Base-by-base conservation (phyloP, 1,284 basidiomycete species). In the Ustilago xerochloae region DNA sequence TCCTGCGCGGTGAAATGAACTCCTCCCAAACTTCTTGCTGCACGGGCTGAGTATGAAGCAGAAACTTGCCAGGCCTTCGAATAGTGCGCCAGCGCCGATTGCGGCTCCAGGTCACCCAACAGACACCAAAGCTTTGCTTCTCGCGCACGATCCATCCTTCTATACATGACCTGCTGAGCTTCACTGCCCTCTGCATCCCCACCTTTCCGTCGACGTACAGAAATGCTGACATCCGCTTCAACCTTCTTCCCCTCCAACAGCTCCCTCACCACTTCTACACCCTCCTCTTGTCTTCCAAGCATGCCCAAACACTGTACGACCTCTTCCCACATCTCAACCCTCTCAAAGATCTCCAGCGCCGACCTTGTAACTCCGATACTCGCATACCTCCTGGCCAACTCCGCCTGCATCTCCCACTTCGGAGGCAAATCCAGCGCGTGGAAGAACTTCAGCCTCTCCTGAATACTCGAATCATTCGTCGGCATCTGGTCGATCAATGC, bases 81-180 rank as follows among this genome's bases (percentile, higher is more conserved):
- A 84, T 97, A 99, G 83, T 94, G 90, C 62, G 88, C 87, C 4
- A 89, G 85, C 0, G 91, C 88, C 64, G 89, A 79, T 20, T 87
- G 85, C 0, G 85, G 81, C 78, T 97, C 92, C 32, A 99, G 88
- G 84, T 99, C 97, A 6, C 96, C 97, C 15, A 98, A 87, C 4
- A 98, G 87, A 86, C 97, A 99, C 92, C 93, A 96, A 24, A 99
- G 86, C 86, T 98, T 98, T 7, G 94, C 93, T 83, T 92, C 90
- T 36, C 95, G 88, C 15, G 91, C 84, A 7, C 86, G 85, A 72
- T 93, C 92, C 68, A 92, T 86, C 36, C 84, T 84, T 84, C 56
- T 88, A 87, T 22, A 87, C 86, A 18, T 87, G 83, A 16, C 83
- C 78, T 38, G 87, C 82, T 62, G 85, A 79, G 18, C 86, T 84